Conservation (phyloP, 768 basidiomycete genomes). For the Boletus vinaceobasis region DNA sequence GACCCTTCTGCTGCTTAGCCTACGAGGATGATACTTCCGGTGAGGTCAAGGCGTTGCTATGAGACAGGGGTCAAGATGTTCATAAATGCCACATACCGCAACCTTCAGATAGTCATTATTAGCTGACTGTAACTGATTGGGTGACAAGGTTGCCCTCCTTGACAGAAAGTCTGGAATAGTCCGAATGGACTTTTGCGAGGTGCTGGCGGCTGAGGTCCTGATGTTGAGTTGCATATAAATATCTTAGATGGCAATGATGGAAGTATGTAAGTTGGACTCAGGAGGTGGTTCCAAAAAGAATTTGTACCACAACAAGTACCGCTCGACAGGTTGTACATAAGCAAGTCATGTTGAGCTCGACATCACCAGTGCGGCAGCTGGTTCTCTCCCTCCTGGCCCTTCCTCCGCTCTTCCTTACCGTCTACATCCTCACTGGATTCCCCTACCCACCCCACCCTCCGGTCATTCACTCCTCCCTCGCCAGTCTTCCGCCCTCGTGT, state of each 20-base stretch:
- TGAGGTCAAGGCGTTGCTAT: not conserved
- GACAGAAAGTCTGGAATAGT: not conserved
- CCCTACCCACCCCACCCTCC: constrained; percentile 55
- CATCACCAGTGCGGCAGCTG: constrained; percentile 17
- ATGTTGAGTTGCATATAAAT: not conserved
- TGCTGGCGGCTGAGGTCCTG: not conserved
- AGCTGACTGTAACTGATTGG: too few relatives aligned
- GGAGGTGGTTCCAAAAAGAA: not conserved
- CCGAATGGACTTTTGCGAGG: too few relatives aligned
- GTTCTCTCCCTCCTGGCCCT: constrained; percentile 49
- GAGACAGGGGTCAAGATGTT: not conserved
- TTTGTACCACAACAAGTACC: not conserved
- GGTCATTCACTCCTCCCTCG: constrained; percentile 54
- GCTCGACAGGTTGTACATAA: not conserved
- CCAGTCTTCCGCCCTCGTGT: constrained; percentile 51
- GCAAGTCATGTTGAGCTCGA: constrained; percentile 9
- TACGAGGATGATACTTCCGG: not conserved
- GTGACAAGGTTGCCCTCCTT: not conserved
- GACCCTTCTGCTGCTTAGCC: too few relatives aligned
- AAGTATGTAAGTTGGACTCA: too few relatives aligned
- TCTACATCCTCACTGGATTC: constrained; percentile 64
- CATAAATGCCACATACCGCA: not conserved
- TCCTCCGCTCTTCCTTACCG: constrained; percentile 55
- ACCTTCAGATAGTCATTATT: not conserved
- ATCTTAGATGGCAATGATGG: not conserved